Evolutionary conservation across 306 rosid genomes (phyloP).

Genomic region (Adenanthera pavonina): DNA sequence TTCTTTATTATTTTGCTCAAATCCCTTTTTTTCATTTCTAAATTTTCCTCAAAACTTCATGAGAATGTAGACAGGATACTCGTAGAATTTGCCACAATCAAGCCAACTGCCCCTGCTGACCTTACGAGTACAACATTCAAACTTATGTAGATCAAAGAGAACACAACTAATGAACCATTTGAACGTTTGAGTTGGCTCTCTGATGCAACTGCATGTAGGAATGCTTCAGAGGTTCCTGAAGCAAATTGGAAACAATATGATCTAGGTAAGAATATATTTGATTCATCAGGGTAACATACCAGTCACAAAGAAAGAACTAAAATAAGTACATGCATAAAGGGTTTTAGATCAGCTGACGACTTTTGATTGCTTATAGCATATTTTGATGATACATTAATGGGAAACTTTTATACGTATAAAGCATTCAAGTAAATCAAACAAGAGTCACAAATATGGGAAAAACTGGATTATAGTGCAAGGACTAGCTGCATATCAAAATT

Average conservation of each 20-base stretch:
- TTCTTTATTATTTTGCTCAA: not conserved
- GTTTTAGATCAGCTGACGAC: constrained; percentile 13
- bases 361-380: constrained; percentile 3
- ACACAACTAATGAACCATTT: constrained; percentile 74
- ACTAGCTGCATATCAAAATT: constrained; percentile 13
- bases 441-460: not conserved
- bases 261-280: constrained; percentile 13
- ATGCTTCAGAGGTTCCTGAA: constrained; percentile 95
- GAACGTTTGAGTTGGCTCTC: constrained; percentile 83
- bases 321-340: constrained; percentile 34
- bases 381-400: constrained; percentile 21
- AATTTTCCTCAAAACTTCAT: constrained; percentile 29
- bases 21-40: not conserved
- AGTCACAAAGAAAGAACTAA: constrained; percentile 23
- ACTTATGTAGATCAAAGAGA: constrained; percentile 76
- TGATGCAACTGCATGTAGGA: constrained; percentile 90
- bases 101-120: constrained; percentile 84
- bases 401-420: not conserved
- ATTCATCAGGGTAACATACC: constrained; percentile 24
- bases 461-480: not conserved
- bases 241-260: constrained; percentile 28
- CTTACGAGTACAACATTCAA: constrained; percentile 74
- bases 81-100: constrained; percentile 82
- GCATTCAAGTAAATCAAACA: constrained; percentile 30
- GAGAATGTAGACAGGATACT: constrained; percentile 75